Conservation (phyloP, 2,329 filamentous ascomycete species). For the Colletotrichum musae region DNA sequence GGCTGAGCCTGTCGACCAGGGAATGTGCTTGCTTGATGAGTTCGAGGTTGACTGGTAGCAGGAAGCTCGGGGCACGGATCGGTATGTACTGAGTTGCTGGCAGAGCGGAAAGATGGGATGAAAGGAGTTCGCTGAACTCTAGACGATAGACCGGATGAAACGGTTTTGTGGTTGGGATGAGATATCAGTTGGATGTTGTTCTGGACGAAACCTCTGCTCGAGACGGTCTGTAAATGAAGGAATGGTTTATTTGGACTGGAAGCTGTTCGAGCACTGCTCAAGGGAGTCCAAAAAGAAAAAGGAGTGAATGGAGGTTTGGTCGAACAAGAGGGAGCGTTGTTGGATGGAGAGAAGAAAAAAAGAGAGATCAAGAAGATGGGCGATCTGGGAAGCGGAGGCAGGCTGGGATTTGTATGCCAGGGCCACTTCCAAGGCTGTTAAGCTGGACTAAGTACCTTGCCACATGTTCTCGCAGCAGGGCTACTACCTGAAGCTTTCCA, state of each 20-base stretch:
- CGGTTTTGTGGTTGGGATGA: constrained; percentile 8
- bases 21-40: constrained; percentile 38
- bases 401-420: constrained; percentile 38
- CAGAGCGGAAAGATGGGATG: constrained; percentile 33
- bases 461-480: too few relatives aligned
- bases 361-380: constrained; percentile 1
- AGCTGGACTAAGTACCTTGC: not conserved
- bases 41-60: constrained; percentile 26
- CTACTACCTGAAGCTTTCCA: constrained; percentile 7
- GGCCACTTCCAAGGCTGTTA: constrained; percentile 2
- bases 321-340: constrained; percentile 40
- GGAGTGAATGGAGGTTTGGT: constrained; percentile 39
- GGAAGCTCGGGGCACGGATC: constrained; percentile 36
- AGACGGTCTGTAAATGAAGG: constrained; percentile 35
- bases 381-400: constrained; percentile 31
- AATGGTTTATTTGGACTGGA: constrained; percentile 32
- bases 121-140: constrained; percentile 41
- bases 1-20: constrained; percentile 31
- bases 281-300: constrained; percentile 26
- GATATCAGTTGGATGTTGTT: constrained; percentile 1
- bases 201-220: constrained; percentile 27
- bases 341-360: constrained; percentile 30
- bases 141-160: constrained; percentile 32
- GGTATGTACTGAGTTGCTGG: constrained; percentile 32
- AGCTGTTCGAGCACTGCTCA: constrained; percentile 41